Evolutionary conservation across 139 green algal genomes (phyloP).

Genomic region (Trebouxia sp.): DNA sequence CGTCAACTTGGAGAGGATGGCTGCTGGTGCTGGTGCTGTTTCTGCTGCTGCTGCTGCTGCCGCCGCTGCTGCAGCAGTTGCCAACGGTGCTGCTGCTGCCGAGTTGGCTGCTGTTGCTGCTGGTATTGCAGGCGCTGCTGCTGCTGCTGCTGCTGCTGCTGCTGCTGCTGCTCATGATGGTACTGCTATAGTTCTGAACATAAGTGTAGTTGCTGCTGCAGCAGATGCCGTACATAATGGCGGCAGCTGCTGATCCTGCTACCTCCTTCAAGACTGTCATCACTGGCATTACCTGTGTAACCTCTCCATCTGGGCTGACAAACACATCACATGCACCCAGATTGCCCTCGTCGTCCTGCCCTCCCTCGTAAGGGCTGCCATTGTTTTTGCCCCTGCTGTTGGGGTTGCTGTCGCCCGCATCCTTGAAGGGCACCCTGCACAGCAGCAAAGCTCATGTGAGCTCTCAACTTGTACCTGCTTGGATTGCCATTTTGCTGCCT

Average conservation of each 20-base stretch:
- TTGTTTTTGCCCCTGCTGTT: constrained; percentile 14
- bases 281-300: not conserved
- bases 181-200: not conserved
- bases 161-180: not conserved
- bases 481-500: too few species aligned
- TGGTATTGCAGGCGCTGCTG: not conserved
- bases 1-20: too few species aligned
- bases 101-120: too few species aligned
- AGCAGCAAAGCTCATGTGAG: not conserved
- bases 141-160: not conserved
- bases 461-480: too few species aligned
- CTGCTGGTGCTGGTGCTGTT: too few species aligned
- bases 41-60: too few species aligned
- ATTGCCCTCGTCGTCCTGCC: not conserved
- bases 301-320: constrained; percentile 2
- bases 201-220: not conserved
- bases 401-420: not conserved
- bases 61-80: too few species aligned
- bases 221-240: not conserved
- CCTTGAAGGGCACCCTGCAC: not conserved
- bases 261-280: not conserved
- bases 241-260: not conserved
- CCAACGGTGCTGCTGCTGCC: too few species aligned
- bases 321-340: constrained; percentile 25
- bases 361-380: not conserved